phyloP scores from a whole-genome alignment of 2,329 filamentous ascomycete species.

The Venturiaceae sp. region DNA sequence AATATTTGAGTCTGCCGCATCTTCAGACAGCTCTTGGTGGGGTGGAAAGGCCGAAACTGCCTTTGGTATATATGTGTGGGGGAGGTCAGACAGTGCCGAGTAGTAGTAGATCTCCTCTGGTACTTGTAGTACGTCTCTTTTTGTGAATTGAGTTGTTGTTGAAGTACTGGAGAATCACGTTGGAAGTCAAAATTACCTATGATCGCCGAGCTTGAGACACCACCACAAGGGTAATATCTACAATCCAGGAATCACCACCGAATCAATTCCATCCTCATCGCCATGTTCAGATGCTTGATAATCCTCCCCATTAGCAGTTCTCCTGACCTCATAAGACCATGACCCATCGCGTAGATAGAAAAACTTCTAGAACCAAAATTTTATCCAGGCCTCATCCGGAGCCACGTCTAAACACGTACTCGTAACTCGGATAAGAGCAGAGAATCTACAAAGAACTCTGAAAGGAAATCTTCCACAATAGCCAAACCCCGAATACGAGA shows the following conservation, averaged over 20 bases:
- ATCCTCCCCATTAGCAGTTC: background rate
- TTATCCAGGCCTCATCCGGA: background rate
- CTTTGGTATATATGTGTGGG: background rate
- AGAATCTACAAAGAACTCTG: background rate
- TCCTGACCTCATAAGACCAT: background rate
- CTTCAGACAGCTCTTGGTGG: background rate
- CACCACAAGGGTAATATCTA: too few relatives aligned
- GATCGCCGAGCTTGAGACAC: too few relatives aligned
- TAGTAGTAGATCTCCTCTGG: background rate
- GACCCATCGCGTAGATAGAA: background rate
- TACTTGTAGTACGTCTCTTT: background rate
- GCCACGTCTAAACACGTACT: background rate
- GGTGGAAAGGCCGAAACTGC: background rate
- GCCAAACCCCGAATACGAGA: too few relatives aligned
- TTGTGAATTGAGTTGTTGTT: background rate
- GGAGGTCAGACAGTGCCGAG: background rate
- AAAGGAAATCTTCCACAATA: too few relatives aligned
- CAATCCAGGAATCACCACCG: too few relatives aligned
- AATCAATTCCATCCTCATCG: too few relatives aligned
- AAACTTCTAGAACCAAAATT: background rate
- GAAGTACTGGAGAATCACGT: too few relatives aligned
- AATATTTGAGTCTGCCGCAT: slow-evolving; percentile 63
- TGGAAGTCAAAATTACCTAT: too few relatives aligned
- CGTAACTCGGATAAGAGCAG: background rate
- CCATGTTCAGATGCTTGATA: background rate